phyloP scores from a whole-genome alignment of 2,329 filamentous ascomycete species.

The Fusarium nodosum region DNA sequence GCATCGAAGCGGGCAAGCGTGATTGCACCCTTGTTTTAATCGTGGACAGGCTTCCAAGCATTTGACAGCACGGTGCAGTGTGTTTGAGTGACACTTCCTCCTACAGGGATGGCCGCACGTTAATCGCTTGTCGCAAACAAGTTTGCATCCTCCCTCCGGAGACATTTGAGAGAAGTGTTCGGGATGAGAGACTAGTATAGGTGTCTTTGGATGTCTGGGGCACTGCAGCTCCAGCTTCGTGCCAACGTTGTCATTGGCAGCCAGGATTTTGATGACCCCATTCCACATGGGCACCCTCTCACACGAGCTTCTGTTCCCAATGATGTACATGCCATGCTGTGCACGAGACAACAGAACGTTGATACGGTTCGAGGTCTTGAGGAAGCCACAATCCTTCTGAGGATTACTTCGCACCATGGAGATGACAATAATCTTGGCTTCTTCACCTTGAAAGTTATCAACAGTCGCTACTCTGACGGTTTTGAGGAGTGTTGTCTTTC shows the following conservation, averaged over 20 bases:
- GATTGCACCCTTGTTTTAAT: background rate
- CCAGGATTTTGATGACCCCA: background rate
- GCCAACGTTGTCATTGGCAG: background rate
- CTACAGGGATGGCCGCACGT: slow-evolving; percentile 4
- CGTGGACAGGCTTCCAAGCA: background rate
- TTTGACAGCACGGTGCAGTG: slow-evolving; percentile 3
- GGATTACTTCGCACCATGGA: slow-evolving; percentile 3
- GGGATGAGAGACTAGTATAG: background rate
- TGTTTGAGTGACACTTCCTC: slow-evolving; percentile 2
- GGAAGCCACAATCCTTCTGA: slow-evolving; percentile 2
- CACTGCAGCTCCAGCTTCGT: slow-evolving; percentile 5
- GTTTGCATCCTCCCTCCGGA: slow-evolving; percentile 4
- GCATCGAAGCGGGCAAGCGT: background rate
- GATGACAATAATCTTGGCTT: slow-evolving; percentile 8
- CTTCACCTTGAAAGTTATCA: slow-evolving; percentile 14
- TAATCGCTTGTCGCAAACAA: slow-evolving; percentile 5
- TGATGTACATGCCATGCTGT: slow-evolving; percentile 8
- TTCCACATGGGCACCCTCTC: slow-evolving; percentile 6
- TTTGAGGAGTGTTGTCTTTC: slow-evolving; percentile 10
- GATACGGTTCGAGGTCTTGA: slow-evolving; percentile 7
- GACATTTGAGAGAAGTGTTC: slow-evolving; percentile 10
- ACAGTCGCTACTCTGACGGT: slow-evolving; percentile 11
- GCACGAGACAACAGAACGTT: slow-evolving; percentile 5
- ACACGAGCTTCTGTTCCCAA: background rate
- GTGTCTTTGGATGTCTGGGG: slow-evolving; percentile 1